Evolutionary conservation across 106 monocot genomes (phyloP), one percentile per base, ranked within the genome.

Genomic region (Phalaenopsis equestris): DNA sequence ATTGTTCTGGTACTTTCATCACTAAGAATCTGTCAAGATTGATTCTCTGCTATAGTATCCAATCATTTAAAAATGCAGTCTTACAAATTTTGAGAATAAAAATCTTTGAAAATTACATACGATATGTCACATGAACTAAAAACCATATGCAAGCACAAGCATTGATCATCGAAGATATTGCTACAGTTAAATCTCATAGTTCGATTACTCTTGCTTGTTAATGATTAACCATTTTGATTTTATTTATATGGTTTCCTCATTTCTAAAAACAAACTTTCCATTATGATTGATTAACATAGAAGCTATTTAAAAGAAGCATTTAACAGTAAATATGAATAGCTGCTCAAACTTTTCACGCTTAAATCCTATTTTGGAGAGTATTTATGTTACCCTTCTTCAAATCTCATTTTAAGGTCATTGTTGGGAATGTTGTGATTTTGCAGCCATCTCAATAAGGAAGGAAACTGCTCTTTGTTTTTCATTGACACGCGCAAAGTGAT

Each of bases 371-470:
- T 14, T 52, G 52, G 52, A 52, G 14, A 52, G 52, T 52, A 52
- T 14, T 43, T 23, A 49, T 15, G 81, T 82, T 89, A 95, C 95
- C 92, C 95, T 82, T 95, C 95, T 80, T 95, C 80, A 56, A 95
- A 79, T 45, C 84, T 81, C 87, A 95, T 78, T 56, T 75, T 46
- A 4, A 64, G 84, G 76, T 73, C 82, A 81, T 86, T 86, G 75
- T 41, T 78, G 1, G 95, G 76, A 57, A 95, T 77, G 76, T 89
- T 84, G 42, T 85, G 85, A 41, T 89, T 82, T 19, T 67, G 76
- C 79, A 95, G 43, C 95, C 92, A 92, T 55, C 48, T 83, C 47
- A 70, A 14, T 75, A 89, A 86, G 39, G 81, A 58, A 19, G 87
- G 84, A 79, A 85, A 81, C 70, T 89, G 61, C 70, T 89, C 90